Percentiles rank a stretch among this genome's conserved stretches.
Conservation (phyloP, 2,329 filamentous ascomycete genomes). For the Amylocarpus encephaloides region DNA sequence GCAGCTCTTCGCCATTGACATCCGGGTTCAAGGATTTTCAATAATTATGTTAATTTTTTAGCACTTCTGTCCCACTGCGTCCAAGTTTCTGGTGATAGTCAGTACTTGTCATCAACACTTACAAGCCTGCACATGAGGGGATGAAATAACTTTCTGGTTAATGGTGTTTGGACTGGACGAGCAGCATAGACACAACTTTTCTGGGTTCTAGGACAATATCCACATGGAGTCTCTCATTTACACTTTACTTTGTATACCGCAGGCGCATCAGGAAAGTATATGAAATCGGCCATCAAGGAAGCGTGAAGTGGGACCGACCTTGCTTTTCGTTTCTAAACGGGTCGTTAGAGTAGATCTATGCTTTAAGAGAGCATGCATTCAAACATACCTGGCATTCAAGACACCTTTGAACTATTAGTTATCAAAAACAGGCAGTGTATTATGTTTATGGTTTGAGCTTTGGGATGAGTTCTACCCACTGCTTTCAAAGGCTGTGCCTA, state of each 20-base stretch:
- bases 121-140: background rate
- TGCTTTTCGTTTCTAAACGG: constrained; percentile 16
- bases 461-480: background rate
- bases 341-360: background rate
- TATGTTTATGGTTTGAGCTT: background rate
- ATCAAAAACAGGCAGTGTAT: too few species aligned
- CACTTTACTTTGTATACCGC: constrained; percentile 8
- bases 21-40: constrained; percentile 13
- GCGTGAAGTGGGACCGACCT: constrained; percentile 5
- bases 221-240: constrained; percentile 11
- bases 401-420: constrained; percentile 1
- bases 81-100: constrained; percentile 6
- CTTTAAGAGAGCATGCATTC: background rate
- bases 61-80: constrained; percentile 10
- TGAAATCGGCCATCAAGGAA: constrained; percentile 5
- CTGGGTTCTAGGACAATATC: constrained; percentile 9
- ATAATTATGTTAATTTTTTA: constrained; percentile 6
- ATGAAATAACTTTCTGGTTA: constrained; percentile 12
- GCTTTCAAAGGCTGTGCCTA: background rate
- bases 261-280: background rate
- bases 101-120: background rate
- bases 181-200: constrained; percentile 11
- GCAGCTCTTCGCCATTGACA: constrained; percentile 11
- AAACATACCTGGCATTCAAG: constrained; percentile 15
- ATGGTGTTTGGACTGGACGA: constrained; percentile 12